Conservation (phyloP, 345 rosid species). For the Eucalyptus microcorys region DNA sequence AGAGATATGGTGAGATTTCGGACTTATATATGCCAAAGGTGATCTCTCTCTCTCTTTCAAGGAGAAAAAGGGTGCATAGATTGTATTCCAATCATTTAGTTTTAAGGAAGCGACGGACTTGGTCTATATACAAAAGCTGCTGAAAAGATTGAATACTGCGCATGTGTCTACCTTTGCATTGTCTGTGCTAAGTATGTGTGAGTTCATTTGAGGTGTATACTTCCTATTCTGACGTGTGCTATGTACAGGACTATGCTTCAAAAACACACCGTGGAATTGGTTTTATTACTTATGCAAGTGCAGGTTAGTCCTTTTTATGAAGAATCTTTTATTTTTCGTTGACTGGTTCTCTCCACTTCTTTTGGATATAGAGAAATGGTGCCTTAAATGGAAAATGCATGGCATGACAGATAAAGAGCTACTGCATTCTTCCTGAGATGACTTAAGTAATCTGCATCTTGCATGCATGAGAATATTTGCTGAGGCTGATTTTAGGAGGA, state of each 20-base stretch:
- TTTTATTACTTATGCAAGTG: conserved; percentile 72
- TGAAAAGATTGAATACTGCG: neutral
- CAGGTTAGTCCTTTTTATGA: conserved; percentile 38
- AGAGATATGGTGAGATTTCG: conserved; percentile 83
- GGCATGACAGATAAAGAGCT: neutral
- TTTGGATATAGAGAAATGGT: neutral
- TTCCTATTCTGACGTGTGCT: neutral
- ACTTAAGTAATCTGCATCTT: neutral
- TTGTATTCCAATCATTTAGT: neutral
- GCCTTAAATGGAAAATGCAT: neutral
- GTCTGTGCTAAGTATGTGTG: neutral
- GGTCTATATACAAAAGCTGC: neutral
- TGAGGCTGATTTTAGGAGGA: neutral
- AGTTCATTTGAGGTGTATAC: neutral
- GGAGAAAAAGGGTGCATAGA: neutral
- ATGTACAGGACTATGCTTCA: conserved; percentile 62
- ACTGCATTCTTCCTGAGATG: neutral
- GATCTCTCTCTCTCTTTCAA: neutral
- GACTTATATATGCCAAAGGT: conserved; percentile 99
- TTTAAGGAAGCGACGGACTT: neutral
- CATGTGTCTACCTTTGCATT: neutral
- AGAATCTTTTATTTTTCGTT: neutral
- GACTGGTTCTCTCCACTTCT: neutral
- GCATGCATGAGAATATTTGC: neutral
- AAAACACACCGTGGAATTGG: conserved; percentile 95